A percentile compares a stretch with the other conserved stretches of the same genome.
phyloP scores from a whole-genome alignment of 2,329 filamentous ascomycete genomes.

The Trichoderma semiorbis region DNA sequence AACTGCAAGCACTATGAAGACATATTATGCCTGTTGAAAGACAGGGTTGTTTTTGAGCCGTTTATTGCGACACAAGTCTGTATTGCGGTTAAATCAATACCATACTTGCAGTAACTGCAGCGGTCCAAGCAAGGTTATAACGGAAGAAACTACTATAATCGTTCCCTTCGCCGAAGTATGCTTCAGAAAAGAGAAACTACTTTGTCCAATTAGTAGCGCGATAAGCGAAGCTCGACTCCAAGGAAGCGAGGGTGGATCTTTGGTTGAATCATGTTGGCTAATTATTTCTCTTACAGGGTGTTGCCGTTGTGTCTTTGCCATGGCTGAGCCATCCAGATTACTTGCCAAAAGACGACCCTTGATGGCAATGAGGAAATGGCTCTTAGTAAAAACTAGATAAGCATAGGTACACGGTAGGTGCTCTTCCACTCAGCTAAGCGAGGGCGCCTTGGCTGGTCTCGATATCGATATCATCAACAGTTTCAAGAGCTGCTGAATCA shows the following conservation, averaged over 20 bases:
- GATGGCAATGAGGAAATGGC: constrained; percentile 35
- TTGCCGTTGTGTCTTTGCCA: constrained; percentile 39
- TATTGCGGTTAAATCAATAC: constrained; percentile 47
- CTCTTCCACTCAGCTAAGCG: not conserved
- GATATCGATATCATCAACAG: not conserved
- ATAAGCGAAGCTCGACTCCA: constrained; percentile 41
- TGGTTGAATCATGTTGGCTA: constrained; percentile 28
- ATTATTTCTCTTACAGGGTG: constrained; percentile 25
- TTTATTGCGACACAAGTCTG: constrained; percentile 43
- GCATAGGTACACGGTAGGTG: constrained; percentile 18
- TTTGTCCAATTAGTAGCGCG: constrained; percentile 39
- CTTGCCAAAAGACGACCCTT: constrained; percentile 32
- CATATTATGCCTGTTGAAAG: constrained; percentile 45
- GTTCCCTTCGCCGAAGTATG: constrained; percentile 27
- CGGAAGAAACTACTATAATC: constrained; percentile 41
- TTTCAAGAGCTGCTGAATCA: not conserved
- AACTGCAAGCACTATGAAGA: constrained; percentile 48
- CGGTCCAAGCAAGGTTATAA: constrained; percentile 41
- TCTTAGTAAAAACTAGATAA: constrained; percentile 30
- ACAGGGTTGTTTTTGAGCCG: constrained; percentile 30
- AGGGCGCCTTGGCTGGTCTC: not conserved
- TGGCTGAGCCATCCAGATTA: not conserved
- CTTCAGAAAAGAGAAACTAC: constrained; percentile 22
- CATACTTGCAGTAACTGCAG: constrained; percentile 40
- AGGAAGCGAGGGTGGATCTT: constrained; percentile 36